Base-by-base conservation (phyloP, 805 yeast species). In the Starmerella vitae region DNA sequence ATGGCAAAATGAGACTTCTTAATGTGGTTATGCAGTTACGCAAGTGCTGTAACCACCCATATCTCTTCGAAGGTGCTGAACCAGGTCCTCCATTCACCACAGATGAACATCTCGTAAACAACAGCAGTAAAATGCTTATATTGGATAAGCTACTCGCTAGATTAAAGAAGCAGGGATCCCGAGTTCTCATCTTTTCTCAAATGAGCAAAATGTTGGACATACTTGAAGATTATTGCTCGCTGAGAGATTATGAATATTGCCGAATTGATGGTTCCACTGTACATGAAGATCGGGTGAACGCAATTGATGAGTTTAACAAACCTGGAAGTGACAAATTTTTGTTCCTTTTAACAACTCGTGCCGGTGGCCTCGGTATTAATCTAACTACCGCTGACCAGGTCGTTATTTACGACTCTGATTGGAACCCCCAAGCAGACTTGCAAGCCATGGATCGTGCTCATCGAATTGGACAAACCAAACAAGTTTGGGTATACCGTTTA, bases 391-490 rank as follows among this genome's bases (percentile, higher is more conserved):
- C 97, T 1, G 95, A 86, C 57, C 75, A 81, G 39, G 97, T 86
- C 39, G 71, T 86, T 3, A 61, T 86, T 14, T 86, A 76, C 55
- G 97, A 86, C 59, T 81, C 94, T 0, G 97, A 86, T 61, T 86
- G 97, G 97, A 86, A 86, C 55, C 97, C 97, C 1, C 97, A 86
- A 55, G 96, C 95, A 0, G 97, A 86, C 66, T 65, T 86, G 49
- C 97, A 86, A 61, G 96, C 96, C 1, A 86, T 86, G 97, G 97
- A 86, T 56, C 70, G 97, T 52, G 96, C 96, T 1, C 97, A 86
- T 55, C 74, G 97, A 66, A 86, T 86, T 55, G 97, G 97, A 6
- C 97, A 86, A 58, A 88, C 81, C 54, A 88, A 88, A 56, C 98
- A 88, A 61, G 98, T 88, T 3, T 70, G 73, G 49, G 97, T 88